These are phyloP conservation scores for Penicillium sclerotiorum DNA, from an alignment of 2,329 filamentous ascomycete species.

Conservation along the genomic window DNA sequence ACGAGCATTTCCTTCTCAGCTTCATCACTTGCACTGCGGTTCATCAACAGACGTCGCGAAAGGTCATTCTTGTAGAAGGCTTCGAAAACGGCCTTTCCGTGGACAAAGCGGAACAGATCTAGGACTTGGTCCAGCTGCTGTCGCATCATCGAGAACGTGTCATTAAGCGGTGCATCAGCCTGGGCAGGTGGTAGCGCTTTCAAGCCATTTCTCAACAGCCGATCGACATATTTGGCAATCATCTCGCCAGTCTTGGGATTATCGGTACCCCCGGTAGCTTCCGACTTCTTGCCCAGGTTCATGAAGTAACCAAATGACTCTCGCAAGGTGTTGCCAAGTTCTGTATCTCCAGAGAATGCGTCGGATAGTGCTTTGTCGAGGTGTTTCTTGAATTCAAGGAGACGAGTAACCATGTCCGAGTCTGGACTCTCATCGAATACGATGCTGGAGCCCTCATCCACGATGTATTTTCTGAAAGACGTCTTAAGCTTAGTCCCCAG, in stretches of 20 bases:
- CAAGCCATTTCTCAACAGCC: slow-evolving; percentile 81
- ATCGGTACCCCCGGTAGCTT: slow-evolving; percentile 73
- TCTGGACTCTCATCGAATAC: slow-evolving; percentile 77
- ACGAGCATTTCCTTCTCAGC: slow-evolving; percentile 94
- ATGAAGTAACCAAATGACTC: slow-evolving; percentile 89
- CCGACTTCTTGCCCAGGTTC: slow-evolving; percentile 77
- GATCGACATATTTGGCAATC: slow-evolving; percentile 96
- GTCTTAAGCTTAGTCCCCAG: slow-evolving; percentile 70
- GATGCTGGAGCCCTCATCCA: slow-evolving; percentile 71
- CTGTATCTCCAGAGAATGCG: slow-evolving; percentile 76
- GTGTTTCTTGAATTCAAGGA: slow-evolving; percentile 78
- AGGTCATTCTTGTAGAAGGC: slow-evolving; percentile 99
- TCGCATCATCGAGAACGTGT: slow-evolving; percentile 91
- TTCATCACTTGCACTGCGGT: slow-evolving; percentile 88
- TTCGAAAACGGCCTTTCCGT: slow-evolving; percentile 97
- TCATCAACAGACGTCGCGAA: slow-evolving; percentile 85
- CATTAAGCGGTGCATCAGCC: slow-evolving; percentile 62
- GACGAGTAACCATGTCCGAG: slow-evolving; percentile 81
- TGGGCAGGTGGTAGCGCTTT: slow-evolving; percentile 57
- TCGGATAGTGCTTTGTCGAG: slow-evolving; percentile 76
- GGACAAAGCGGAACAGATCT: slow-evolving; percentile 93
- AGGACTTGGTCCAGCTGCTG: slow-evolving; percentile 89
- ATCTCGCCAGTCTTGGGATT: slow-evolving; percentile 97
- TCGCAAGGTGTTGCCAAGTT: slow-evolving; percentile 74
- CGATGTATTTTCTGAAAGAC: slow-evolving; percentile 80